Base-by-base conservation (phyloP, 1,139 yeast species). In the Diutina mesorugosa region DNA sequence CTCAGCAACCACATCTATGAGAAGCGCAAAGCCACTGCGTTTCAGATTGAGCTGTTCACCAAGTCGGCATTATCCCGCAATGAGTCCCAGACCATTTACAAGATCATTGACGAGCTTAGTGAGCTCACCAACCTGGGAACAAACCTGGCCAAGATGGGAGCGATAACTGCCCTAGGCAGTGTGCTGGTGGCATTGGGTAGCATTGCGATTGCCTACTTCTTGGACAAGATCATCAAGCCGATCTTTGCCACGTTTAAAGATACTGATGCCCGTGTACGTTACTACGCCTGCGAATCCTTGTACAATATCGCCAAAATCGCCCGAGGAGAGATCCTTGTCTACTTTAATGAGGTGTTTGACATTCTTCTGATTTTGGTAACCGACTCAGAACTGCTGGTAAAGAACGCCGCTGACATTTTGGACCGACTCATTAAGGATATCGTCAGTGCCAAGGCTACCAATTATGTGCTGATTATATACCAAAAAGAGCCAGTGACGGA, bases 241-340 rank as follows among this genome's bases (percentile, higher is more conserved):
- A 96, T 95, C 18, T 76, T 95, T 64, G 95, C 97, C 0, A 93
- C 98, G 59, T 95, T 95, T 68, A 91, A 96, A 57, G 99, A 95
- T 65, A 96, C 95, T 59, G 97, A 95, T 66, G 95, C 97, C 10
- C 80, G 96, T 61, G 99, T 95, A 8, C 77, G 99, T 56, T 95
- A 95, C 65, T 95, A 91, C 69, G 98, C 99, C 0, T 93, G 99
- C 72, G 99, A 95, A 67, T 87, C 96, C 51, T 77, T 95, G 61
- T 95, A 95, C 70, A 95, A 95, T 69, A 91, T 95, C 55, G 96
- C 99, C 56, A 95, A 95, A 68, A 96, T 93, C 28, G 96, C 99
- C 5, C 83, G 96, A 63, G 99, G 99, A 21, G 99, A 95, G 68
- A 88, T 93, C 29, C 72, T 95, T 61, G 74, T 87, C 14, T 93